Conservation (phyloP, 2,329 filamentous ascomycete species). For the Lizonia empirigonia region DNA sequence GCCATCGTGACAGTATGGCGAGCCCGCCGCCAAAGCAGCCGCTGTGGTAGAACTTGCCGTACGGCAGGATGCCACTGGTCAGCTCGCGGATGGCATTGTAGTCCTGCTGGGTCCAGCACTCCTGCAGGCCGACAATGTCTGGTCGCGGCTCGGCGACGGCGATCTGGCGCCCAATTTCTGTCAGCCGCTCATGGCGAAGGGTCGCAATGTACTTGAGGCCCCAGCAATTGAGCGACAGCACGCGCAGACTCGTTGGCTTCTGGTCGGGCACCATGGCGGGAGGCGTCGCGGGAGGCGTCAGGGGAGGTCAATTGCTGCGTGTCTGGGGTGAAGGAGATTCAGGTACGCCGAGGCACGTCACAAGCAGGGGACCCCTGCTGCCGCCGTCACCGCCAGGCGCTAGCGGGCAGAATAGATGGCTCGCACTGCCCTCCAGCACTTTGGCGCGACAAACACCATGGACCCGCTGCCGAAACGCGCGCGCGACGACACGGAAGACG, state of each 20-base stretch:
- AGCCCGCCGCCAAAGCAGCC: slow-evolving; percentile 90
- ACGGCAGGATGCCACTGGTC: slow-evolving; percentile 76
- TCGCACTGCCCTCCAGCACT: slow-evolving; percentile 17
- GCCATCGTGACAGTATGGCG: slow-evolving; percentile 88
- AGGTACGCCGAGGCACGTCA: slow-evolving; percentile 15
- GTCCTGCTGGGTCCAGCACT: slow-evolving; percentile 90
- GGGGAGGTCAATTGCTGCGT: neutral
- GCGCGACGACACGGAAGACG: slow-evolving; percentile 36
- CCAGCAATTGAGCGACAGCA: slow-evolving; percentile 96
- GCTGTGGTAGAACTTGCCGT: slow-evolving; percentile 91
- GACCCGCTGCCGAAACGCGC: slow-evolving; percentile 31
- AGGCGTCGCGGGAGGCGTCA: neutral
- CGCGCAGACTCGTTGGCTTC: slow-evolving; percentile 64
- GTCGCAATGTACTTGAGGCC: slow-evolving; percentile 86
- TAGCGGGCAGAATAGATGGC: slow-evolving; percentile 20
- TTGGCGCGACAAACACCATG: slow-evolving; percentile 29
- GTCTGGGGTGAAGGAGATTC: slow-evolving; percentile 23
- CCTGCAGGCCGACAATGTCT: slow-evolving; percentile 90
- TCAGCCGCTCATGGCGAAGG: slow-evolving; percentile 75
- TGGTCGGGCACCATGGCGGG: slow-evolving; percentile 30
- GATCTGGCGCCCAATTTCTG: slow-evolving; percentile 82
- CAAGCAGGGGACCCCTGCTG: slow-evolving; percentile 13
- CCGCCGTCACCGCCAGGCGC: slow-evolving; percentile 19
- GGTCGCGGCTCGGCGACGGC: slow-evolving; percentile 70
- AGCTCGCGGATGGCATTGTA: slow-evolving; percentile 77